These are phyloP conservation scores for Vigna nakashimae DNA, from an alignment of 306 rosid species.

Conservation along the genomic window DNA sequence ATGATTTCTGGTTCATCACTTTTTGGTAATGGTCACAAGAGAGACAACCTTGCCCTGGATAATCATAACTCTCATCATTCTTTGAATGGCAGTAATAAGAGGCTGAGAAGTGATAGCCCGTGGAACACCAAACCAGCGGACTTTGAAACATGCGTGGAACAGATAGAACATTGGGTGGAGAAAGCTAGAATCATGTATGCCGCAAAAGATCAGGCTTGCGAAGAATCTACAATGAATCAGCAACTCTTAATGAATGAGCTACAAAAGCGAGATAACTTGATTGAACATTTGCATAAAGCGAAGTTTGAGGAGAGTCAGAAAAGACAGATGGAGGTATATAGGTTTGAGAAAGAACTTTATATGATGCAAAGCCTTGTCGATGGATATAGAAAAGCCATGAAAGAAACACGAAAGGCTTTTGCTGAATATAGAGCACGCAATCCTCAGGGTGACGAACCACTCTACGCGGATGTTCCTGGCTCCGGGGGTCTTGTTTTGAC, in stretches of 20 bases:
- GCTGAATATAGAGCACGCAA: constrained; percentile 64
- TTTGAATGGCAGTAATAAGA: constrained; percentile 66
- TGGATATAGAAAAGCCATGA: constrained; percentile 82
- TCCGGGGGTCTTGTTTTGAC: constrained; percentile 93
- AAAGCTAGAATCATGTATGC: constrained; percentile 72
- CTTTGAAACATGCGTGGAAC: constrained; percentile 67
- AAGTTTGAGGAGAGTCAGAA: constrained; percentile 77
- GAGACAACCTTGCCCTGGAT: constrained; percentile 60
- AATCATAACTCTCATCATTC: constrained; percentile 60
- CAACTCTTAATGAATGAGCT: constrained; percentile 68
- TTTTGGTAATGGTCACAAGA: constrained; percentile 80
- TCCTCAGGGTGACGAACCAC: constrained; percentile 80
- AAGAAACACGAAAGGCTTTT: constrained; percentile 72
- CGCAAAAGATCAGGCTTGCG: constrained; percentile 66
- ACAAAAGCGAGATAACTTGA: constrained; percentile 65
- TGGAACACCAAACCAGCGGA: constrained; percentile 68
- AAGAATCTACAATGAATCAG: constrained; percentile 58
- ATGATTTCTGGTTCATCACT: constrained; percentile 61
- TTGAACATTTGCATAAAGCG: constrained; percentile 67
- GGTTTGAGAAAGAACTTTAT: constrained; percentile 77
- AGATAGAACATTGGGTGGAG: constrained; percentile 64
- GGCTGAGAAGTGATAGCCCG: constrained; percentile 66
- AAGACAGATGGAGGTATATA: constrained; percentile 63
- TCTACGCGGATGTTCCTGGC: constrained; percentile 86
- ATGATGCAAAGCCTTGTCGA: constrained; percentile 74